A percentile compares a stretch with the other conserved stretches of the same genome.
Conservation (phyloP, 257 asterid species). For the Galeopsis tetrahit region DNA sequence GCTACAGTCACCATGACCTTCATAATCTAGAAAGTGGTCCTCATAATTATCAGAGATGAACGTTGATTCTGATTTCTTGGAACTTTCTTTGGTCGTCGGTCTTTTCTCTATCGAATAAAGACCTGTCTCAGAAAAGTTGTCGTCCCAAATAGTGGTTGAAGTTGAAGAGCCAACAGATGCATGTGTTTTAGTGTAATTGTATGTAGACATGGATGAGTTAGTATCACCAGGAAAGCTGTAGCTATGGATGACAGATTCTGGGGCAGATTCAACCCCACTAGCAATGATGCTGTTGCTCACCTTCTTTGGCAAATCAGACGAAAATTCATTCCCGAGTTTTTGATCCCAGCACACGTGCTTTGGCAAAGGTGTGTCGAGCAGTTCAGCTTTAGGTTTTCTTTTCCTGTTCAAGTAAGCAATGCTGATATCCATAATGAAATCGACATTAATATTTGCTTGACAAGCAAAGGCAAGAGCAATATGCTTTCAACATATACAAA, state of each 20-base stretch:
- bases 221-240: conserved; percentile 46
- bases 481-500: conserved; percentile 1
- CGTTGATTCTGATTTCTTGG: conserved; percentile 26
- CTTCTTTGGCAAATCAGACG: conserved; percentile 36
- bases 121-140: conserved; percentile 30
- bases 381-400: conserved; percentile 68
- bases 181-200: conserved; percentile 41
- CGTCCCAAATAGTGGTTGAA: conserved; percentile 42
- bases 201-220: conserved; percentile 42
- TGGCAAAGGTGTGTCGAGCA: conserved; percentile 49
- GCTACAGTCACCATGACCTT: conserved; percentile 37
- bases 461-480: conserved; percentile 12
- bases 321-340: conserved; percentile 21
- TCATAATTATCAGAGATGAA: conserved; percentile 37
- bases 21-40: conserved; percentile 46
- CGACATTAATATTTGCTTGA: not conserved
- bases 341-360: conserved; percentile 57
- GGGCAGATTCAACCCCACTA: conserved; percentile 40
- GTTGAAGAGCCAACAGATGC: conserved; percentile 41
- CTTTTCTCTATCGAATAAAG: conserved; percentile 52
- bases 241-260: conserved; percentile 51
- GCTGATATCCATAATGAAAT: conserved; percentile 37
- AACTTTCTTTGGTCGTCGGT: conserved; percentile 35
- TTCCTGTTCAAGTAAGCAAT: conserved; percentile 55
- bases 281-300: conserved; percentile 28